phyloP scores from a whole-genome alignment of 257 asterid genomes.

The Osmanthus fragrans region DNA sequence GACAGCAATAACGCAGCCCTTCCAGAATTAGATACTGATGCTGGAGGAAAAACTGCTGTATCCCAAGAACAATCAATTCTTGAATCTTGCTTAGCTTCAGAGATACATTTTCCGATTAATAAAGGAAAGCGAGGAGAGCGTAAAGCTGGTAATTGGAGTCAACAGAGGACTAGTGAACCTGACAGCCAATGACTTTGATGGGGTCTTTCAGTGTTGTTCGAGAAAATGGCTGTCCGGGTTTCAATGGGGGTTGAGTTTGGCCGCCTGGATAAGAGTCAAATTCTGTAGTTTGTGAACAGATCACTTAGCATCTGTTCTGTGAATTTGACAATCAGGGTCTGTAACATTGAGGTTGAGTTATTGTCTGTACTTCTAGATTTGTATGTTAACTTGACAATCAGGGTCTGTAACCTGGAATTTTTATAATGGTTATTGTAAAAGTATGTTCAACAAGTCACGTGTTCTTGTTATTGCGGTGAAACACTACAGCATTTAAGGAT shows the following conservation, averaged over 20 bases:
- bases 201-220: background rate
- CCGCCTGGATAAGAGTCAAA: background rate
- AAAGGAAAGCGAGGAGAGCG: slow-evolving; percentile 92
- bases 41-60: slow-evolving; percentile 24
- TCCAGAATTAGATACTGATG: slow-evolving; percentile 31
- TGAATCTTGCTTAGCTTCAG: slow-evolving; percentile 50
- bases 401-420: no score
- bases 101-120: slow-evolving; percentile 59
- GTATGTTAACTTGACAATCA: background rate
- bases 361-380: background rate
- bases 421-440: no score
- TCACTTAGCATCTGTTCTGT: background rate
- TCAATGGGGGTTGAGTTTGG: background rate
- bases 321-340: background rate
- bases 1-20: slow-evolving; percentile 42
- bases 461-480: no score
- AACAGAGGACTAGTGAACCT: slow-evolving; percentile 56
- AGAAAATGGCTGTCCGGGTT: background rate
- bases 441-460: no score
- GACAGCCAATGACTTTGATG: slow-evolving; percentile 38
- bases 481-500: no score
- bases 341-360: background rate
- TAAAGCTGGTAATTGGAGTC: slow-evolving; percentile 71
- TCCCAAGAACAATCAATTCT: slow-evolving; percentile 39
- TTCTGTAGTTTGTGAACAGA: background rate